Percentiles rank a stretch among this genome's conserved stretches.
Conservation (phyloP, 805 yeast genomes). For the Saccharomycopsis fermentans region DNA sequence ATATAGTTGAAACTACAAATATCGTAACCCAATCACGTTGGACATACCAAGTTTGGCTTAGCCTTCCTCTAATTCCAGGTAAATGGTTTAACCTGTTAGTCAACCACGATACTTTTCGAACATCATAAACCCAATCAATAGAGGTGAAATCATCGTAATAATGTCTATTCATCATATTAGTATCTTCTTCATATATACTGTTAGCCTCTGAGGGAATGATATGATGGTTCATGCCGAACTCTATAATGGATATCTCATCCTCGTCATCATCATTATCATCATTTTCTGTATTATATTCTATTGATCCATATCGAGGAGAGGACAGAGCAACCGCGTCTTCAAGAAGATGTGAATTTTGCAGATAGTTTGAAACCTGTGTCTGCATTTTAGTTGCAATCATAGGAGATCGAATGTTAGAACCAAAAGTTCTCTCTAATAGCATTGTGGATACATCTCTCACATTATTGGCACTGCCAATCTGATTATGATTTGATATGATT, state of each 20-base stretch:
- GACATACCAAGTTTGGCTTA: constrained; percentile 27
- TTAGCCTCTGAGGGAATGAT: constrained; percentile 7
- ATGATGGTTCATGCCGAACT: constrained; percentile 7
- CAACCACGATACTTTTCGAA: constrained; percentile 33
- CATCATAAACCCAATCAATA: constrained; percentile 48
- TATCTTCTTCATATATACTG: neutral
- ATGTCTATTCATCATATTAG: constrained; percentile 21
- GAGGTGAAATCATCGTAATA: constrained; percentile 53
- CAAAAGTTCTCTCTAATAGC: constrained; percentile 9
- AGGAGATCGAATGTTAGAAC: constrained; percentile 12
- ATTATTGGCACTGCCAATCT: neutral
- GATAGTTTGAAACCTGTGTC: neutral
- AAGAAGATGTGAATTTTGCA: neutral
- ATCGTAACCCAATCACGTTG: constrained; percentile 42
- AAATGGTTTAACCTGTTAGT: constrained; percentile 29
- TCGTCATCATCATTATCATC: neutral
- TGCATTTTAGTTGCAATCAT: neutral
- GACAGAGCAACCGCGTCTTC: neutral
- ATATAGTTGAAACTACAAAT: constrained; percentile 33
- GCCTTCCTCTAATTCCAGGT: constrained; percentile 26
- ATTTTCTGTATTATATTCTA: neutral
- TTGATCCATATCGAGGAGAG: neutral
- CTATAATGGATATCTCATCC: constrained; percentile 9
- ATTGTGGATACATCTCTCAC: constrained; percentile 3
- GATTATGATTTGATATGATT: neutral